Percentiles rank a stretch among this genome's conserved stretches.
Evolutionary conservation across 2,329 filamentous ascomycete genomes (phyloP).

Genomic region (Trichoderma sp.): DNA sequence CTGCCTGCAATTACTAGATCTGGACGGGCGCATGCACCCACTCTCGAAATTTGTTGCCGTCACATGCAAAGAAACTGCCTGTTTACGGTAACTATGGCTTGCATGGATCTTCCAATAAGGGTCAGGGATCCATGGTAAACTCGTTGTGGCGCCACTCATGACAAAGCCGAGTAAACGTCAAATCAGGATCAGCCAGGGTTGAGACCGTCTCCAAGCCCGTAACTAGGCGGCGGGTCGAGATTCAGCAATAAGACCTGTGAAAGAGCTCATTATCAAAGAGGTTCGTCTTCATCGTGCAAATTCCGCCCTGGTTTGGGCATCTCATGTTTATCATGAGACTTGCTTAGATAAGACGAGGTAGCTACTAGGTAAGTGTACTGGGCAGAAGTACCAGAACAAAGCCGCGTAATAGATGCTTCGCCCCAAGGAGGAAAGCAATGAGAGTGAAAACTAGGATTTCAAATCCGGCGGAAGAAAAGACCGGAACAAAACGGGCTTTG

Average conservation of each 20-base stretch:
- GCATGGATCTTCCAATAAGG: slow-evolving; percentile 3
- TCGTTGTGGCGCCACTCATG: not conserved
- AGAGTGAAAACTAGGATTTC: not conserved
- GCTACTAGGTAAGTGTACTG: not conserved
- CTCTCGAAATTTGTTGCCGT: not conserved
- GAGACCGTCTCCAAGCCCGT: not conserved
- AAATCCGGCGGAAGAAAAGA: not conserved
- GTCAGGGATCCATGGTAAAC: not conserved
- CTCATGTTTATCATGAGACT: not conserved
- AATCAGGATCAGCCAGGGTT: not conserved
- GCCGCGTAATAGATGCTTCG: not conserved
- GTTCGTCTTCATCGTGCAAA: not conserved
- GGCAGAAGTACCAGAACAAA: not conserved
- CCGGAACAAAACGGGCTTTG: not conserved
- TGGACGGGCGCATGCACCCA: slow-evolving; percentile 3
- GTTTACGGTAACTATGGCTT: not conserved
- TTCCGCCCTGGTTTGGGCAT: too few relatives aligned
- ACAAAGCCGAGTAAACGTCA: not conserved
- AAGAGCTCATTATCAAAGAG: not conserved
- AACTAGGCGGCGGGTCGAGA: not conserved
- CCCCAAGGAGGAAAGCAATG: not conserved
- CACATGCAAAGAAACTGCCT: slow-evolving; percentile 4
- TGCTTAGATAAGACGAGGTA: not conserved
- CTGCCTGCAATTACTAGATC: not conserved
- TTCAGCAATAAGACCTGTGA: not conserved